Conservation (phyloP, 2,329 filamentous ascomycete genomes). For the Aspergillus chevalieri region DNA sequence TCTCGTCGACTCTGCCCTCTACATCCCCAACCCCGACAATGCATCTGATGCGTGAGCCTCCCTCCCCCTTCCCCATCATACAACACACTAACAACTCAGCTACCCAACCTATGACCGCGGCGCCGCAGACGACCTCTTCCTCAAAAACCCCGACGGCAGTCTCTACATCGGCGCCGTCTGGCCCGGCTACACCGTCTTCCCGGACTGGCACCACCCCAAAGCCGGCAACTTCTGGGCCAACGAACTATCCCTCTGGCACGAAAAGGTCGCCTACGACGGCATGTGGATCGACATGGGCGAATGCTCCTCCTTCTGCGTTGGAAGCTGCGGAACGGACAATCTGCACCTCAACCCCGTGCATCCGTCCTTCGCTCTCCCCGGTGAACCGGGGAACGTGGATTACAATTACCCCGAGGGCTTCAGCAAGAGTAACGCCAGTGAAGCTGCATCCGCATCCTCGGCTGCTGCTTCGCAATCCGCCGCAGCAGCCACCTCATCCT, state of each 20-base stretch:
- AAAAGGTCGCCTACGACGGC: slow-evolving; percentile 49
- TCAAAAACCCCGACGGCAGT: slow-evolving; percentile 51
- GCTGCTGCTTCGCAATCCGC: slow-evolving; percentile 48
- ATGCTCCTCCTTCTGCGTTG: slow-evolving; percentile 61
- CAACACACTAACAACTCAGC: slow-evolving; percentile 21
- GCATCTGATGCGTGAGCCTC: slow-evolving; percentile 55
- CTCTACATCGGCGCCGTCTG: slow-evolving; percentile 51
- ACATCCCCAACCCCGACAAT: slow-evolving; percentile 66
- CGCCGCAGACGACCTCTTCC: slow-evolving; percentile 43
- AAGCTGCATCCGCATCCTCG: slow-evolving; percentile 56
- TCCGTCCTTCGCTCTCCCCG: slow-evolving; percentile 59
- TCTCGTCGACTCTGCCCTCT: slow-evolving; percentile 60
- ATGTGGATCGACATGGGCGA: slow-evolving; percentile 60
- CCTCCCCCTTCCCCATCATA: neutral
- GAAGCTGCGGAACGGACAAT: slow-evolving; percentile 63
- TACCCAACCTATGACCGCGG: slow-evolving; percentile 49
- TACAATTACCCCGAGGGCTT: slow-evolving; percentile 64
- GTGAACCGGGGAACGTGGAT: slow-evolving; percentile 56
- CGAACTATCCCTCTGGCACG: slow-evolving; percentile 47
- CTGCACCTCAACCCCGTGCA: slow-evolving; percentile 63
- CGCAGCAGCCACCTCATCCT: slow-evolving; percentile 28
- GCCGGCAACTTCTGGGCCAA: slow-evolving; percentile 56
- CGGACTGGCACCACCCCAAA: slow-evolving; percentile 56
- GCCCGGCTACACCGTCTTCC: slow-evolving; percentile 57
- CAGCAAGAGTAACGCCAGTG: slow-evolving; percentile 61